A percentile compares a stretch with the other conserved stretches of the same genome.
Evolutionary conservation across 176 grass and related monocot species (phyloP).

Genomic region (Triticum timopheevii): DNA sequence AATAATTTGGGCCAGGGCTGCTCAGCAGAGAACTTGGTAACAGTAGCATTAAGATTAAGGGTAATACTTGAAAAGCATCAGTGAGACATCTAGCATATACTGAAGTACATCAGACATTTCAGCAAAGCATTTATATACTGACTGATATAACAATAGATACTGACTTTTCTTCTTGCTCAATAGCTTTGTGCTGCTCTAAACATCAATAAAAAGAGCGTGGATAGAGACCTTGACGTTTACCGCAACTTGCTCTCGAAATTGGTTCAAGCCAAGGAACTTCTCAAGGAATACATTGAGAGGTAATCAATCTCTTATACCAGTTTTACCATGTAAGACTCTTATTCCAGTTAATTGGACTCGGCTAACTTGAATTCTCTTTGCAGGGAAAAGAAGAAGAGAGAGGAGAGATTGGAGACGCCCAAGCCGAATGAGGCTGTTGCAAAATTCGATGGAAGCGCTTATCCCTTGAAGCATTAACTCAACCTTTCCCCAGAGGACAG

Average conservation of each 20-base stretch:
- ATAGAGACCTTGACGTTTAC: conserved; percentile 98
- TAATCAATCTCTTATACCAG: conserved; percentile 45
- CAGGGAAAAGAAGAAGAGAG: conserved; percentile 99
- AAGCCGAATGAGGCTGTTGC: conserved; percentile 80
- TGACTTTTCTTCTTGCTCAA: conserved; percentile 42
- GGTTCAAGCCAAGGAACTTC: conserved; percentile 99
- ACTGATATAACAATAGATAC: not conserved
- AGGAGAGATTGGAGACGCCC: conserved; percentile 70
- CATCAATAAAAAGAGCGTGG: conserved; percentile 89
- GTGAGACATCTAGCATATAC: not conserved
- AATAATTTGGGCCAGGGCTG: conserved; percentile 2
- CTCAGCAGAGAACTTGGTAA: not conserved
- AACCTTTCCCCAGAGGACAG: conserved; percentile 26
- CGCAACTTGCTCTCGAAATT: conserved; percentile 93
- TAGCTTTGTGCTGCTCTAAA: conserved; percentile 86
- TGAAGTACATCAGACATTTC: not conserved
- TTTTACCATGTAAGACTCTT: not conserved
- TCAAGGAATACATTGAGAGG: conserved; percentile 95
- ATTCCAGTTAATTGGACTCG: not conserved
- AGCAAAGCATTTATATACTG: conserved; percentile 8
- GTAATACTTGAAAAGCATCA: not conserved
- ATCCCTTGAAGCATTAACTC: conserved; percentile 59
- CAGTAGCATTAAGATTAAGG: not conserved
- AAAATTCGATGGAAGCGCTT: conserved; percentile 59
- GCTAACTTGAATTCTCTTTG: conserved; percentile 14